phyloP scores from a whole-genome alignment of 202 grass and related monocot genomes.

The Schoenoplectus tabernaemontani region DNA sequence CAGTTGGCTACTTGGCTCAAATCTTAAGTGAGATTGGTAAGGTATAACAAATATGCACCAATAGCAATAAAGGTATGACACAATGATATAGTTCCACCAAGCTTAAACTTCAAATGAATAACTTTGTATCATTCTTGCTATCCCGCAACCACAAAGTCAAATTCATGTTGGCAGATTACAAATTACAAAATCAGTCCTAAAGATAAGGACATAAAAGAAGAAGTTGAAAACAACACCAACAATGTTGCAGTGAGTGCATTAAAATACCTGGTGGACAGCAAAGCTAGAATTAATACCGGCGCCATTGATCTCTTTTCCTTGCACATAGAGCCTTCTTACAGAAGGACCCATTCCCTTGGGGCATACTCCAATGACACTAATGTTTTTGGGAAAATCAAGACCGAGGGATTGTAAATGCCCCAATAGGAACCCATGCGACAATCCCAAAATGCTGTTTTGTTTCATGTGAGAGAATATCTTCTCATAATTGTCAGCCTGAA shows the following conservation, averaged over 20 bases:
- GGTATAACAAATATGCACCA: background rate
- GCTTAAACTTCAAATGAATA: background rate
- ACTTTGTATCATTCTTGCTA: background rate
- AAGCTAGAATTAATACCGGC: constrained; percentile 83
- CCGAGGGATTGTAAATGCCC: constrained; percentile 77
- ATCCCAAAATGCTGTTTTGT: constrained; percentile 71
- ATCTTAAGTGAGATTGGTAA: background rate
- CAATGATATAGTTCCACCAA: background rate
- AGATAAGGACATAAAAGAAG: background rate
- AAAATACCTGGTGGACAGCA: constrained; percentile 63
- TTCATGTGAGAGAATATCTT: constrained; percentile 94
- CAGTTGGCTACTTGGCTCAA: background rate
- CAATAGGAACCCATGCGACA: constrained; percentile 91
- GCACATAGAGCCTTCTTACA: constrained; percentile 66
- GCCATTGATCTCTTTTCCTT: constrained; percentile 81
- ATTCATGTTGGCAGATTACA: background rate
- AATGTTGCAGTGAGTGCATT: background rate
- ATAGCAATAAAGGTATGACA: background rate
- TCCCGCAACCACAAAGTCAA: background rate
- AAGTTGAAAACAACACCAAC: background rate
- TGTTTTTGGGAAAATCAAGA: constrained; percentile 86
- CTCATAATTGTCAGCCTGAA: constrained; percentile 80
- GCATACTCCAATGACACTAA: constrained; percentile 72
- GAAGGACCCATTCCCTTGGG: constrained; percentile 86
- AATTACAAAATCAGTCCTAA: background rate